phyloP scores from a whole-genome alignment of 495 filamentous ascomycete genomes.

The Patellaria atrata region DNA sequence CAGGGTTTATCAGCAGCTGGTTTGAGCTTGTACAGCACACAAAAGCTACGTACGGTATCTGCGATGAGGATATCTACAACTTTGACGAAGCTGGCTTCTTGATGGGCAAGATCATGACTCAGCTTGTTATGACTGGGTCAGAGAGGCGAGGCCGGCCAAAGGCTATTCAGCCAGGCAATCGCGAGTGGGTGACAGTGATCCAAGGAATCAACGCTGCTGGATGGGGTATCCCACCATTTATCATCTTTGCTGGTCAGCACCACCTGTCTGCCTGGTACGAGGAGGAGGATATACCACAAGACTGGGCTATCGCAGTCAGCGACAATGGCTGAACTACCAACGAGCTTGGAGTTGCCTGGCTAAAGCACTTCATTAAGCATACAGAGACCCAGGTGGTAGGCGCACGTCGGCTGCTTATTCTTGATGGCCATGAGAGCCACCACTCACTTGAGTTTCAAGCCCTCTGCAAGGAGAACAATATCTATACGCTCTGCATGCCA shows the following conservation, averaged over 20 bases:
- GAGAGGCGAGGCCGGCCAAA: constrained; percentile 12
- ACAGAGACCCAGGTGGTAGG: constrained; percentile 3
- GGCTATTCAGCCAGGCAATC: constrained; percentile 26
- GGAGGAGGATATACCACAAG: not conserved
- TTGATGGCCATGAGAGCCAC: constrained; percentile 21
- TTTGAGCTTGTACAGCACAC: constrained; percentile 25
- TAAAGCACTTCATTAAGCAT: constrained; percentile 8
- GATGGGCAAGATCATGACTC: constrained; percentile 19
- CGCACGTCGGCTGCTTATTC: constrained; percentile 21
- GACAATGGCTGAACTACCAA: constrained; percentile 10
- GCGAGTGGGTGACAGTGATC: constrained; percentile 30
- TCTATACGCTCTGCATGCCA: constrained; percentile 19
- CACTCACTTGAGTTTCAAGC: constrained; percentile 18
- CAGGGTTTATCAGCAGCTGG: constrained; percentile 20
- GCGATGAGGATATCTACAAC: constrained; percentile 30
- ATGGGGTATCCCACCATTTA: constrained; percentile 7
- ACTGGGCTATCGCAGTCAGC: constrained; percentile 3
- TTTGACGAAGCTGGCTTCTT: constrained; percentile 32
- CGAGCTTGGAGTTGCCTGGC: constrained; percentile 2
- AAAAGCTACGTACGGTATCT: constrained; percentile 25
- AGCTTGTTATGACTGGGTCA: constrained; percentile 10
- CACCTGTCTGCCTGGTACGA: constrained; percentile 9
- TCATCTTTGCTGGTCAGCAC: constrained; percentile 7
- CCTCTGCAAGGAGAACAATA: constrained; percentile 20
- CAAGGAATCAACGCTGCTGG: constrained; percentile 19